Evolutionary conservation across 2,329 filamentous ascomycete genomes (phyloP), one percentile per base, ranked within the genome.

Genomic region (Ophiognomonia clavigignenti-juglandacearum): DNA sequence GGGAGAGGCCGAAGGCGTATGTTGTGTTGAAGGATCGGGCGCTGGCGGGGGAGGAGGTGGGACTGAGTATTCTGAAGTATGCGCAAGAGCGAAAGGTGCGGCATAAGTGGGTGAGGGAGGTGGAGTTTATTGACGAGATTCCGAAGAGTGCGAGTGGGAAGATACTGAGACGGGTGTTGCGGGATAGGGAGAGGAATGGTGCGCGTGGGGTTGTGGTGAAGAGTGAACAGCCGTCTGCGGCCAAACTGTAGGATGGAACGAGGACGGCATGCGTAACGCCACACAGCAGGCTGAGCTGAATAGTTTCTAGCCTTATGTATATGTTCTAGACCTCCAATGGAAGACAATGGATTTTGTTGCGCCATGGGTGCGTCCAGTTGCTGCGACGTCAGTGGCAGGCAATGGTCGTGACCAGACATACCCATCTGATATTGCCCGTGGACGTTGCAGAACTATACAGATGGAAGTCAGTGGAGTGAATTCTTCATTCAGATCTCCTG

Each of bases 1-100:
- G 79, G 43, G 80, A 83, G 57, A 61, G 69, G n/a, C 79, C 80
- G 18, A 69, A 78, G 31, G 80, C 80, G 9, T 84, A 82, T 57
- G 67, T 83, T n/a, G 72, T 80, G n/a, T 61, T 65, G 40, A 72
- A 72, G 45, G 18, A 8, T 22, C 45, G 18, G 32, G 16, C 19
- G 26, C 52, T 3, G 53, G 51, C 7, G 54, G 57, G 19, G 29
- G 53, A 41, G 54, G 51, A 57, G 26, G 47, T 69, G 6, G 69
- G 71, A 0, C 57, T 60, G 45, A 63, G 68, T 35, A 56, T 80
- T 19, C 60, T 74, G 22, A 56, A 62, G 16, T 78, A 73, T 60
- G 71, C 80, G 6, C 66, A 63, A 50, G 64, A 70, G 51, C 75
- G 66, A 53, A 74, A 80, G 53, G 73, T 77, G 7, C 68, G 71